Evolutionary conservation across 225 moss, liverwort and hornwort species (phyloP), one percentile per base, ranked within the genome.

Genomic region (Thuidium tamariscinum): DNA sequence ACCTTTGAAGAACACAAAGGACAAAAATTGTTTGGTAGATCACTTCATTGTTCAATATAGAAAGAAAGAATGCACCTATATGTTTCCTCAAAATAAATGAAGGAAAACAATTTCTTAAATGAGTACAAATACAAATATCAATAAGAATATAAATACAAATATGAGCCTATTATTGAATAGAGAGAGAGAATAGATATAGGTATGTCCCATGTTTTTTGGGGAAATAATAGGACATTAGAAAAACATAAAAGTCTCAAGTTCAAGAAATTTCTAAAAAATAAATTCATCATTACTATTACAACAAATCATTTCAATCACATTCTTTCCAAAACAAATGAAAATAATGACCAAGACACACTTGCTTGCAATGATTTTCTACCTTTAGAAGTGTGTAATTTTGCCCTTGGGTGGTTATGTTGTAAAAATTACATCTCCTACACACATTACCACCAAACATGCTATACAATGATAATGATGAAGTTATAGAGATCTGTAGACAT

Each of bases 401-500:
- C 4, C 68, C 4, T 23, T 0, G 4, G 17, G 4, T 7, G 0
- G 4, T 68, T 39, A 13, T 25, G 0, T 68, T 39, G 25, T 3
- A 25, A 8, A 41, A 25, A 13, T 4, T 14, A 25, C 1, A 0
- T 8, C 14, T 25, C 37, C 1, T 1, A 3, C 2, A 13, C 0
- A 1, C 0, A 68, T 7, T 23, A 8, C 14, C 3, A 25, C 25
- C 8, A 71, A 72, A 13, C 16, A 17, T 44, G 17, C 3, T 29
- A 10, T 10, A 11, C 0, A 11, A 1, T 46, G 71, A 71, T 44
- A 11, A 1, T 46, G 71, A 71, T 44, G 15, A 71, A 29, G 3
- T 10, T 29, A 71, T 9, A 25, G 5, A 71, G 9, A 44, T 71
- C 3, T 3, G 29, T 70, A 5, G 16, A 44, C 3, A 16, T n/a